Base-by-base conservation (phyloP, 73 alveolate species). In the Paramecium biaurelia region DNA sequence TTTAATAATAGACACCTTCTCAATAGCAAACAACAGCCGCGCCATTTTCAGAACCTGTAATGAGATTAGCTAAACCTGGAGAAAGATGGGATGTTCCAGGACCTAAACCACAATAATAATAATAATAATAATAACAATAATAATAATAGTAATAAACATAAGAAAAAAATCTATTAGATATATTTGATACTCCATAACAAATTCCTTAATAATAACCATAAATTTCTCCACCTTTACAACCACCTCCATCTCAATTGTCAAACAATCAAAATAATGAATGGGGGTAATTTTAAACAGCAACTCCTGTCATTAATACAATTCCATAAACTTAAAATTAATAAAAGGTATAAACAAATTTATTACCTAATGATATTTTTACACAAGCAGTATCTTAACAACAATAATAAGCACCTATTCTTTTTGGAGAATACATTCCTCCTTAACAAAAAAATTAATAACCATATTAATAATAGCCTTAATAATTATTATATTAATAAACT, bases 11-110 rank as follows among this genome's bases (percentile, higher is more conserved):
- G 34, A 32, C 87, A 32, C 5, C 34, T 15, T 37, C 87, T 28
- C 35, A 35, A 37, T 10, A n/a, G 12, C 12, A 34, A 14, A 37
- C 32, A 28, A 15, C 20, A 18, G 74, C 63, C 1, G 56, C 26
- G 5, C 90, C 90, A 20, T 79, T 79, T 79, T 38, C 70, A 10
- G 90, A 79, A 34, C 90, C 90, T 37, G 90, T 45, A 23, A 38
- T 15, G 30, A 79, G 32, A 79, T 47, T 79, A 47, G 70, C 90
- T 23, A 79, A 79, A 42, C 90, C 90, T 37, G 90, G 90, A 42
- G 90, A 79, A 45, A 43, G 20, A 30, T 79, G 90, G 90, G 90
- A 79, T 43, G 90, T 79, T 10, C 90, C 90, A 42, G 74, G 34
- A 79, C 90, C 90, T 18, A 79, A 79, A 45, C 56, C 76, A 1